Evolutionary conservation across 495 filamentous ascomycete genomes (phyloP).

Genomic region (Lasiosphaeriaceae sp.): DNA sequence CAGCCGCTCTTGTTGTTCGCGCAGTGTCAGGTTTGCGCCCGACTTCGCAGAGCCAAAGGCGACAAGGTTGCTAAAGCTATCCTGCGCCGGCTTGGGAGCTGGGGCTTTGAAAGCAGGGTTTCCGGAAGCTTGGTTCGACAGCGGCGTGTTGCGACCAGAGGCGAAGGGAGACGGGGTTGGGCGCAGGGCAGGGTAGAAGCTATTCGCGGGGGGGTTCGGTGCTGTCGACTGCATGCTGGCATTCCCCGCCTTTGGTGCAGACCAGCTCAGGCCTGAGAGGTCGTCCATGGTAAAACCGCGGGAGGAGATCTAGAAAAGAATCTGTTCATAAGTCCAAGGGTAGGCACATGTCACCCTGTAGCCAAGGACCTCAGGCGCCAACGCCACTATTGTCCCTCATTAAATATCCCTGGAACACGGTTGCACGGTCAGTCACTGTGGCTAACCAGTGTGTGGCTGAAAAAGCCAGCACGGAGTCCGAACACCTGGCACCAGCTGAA

Average conservation of each 20-base stretch:
- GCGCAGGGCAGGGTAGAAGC: constrained; percentile 56
- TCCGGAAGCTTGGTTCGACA: constrained; percentile 52
- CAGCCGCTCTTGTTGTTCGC: constrained; percentile 79
- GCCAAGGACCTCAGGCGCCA: no score
- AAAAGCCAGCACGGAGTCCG: no score
- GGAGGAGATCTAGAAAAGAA: not conserved
- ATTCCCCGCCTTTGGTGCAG: constrained; percentile 35
- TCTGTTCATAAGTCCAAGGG: not conserved
- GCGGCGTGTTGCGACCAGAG: constrained; percentile 67
- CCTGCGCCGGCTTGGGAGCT: constrained; percentile 59
- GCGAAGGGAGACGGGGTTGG: constrained; percentile 55
- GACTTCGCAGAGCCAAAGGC: constrained; percentile 66
- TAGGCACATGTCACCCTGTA: no score
- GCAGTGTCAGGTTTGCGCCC: constrained; percentile 68
- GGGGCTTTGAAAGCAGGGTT: constrained; percentile 50
- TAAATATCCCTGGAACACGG: no score
- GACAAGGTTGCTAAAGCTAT: constrained; percentile 89
- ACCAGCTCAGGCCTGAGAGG: constrained; percentile 51
- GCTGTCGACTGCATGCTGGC: constrained; percentile 40
- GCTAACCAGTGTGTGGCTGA: no score
- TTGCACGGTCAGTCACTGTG: no score
- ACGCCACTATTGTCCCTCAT: no score
- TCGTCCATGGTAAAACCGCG: constrained; percentile 46
- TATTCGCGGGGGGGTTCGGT: constrained; percentile 42
- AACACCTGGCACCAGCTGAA: no score